Evolutionary conservation across 768 basidiomycete species (phyloP).

Genomic region (Postia placenta): DNA sequence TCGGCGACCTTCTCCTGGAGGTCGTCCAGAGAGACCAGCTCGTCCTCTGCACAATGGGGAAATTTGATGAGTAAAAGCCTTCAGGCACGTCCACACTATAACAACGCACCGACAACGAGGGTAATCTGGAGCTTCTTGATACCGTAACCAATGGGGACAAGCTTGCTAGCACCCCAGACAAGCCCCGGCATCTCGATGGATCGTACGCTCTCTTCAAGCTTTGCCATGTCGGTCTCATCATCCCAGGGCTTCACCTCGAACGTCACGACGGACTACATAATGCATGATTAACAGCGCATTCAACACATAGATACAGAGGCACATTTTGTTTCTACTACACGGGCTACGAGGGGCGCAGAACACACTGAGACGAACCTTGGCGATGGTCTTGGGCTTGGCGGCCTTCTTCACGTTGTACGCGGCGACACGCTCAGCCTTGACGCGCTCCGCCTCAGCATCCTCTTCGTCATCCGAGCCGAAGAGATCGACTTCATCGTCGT

Average conservation of each 20-base stretch:
- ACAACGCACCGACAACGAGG: conserved; percentile 39
- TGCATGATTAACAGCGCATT: conserved; percentile 3
- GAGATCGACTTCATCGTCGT: conserved; percentile 54
- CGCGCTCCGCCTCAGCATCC: conserved; percentile 44
- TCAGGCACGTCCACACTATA: conserved; percentile 26
- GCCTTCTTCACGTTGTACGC: conserved; percentile 94
- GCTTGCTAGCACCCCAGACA: conserved; percentile 91
- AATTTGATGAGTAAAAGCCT: conserved; percentile 32
- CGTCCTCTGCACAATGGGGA: conserved; percentile 75
- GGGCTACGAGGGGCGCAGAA: conserved; percentile 9
- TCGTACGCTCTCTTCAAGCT: conserved; percentile 77
- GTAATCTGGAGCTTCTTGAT: conserved; percentile 88
- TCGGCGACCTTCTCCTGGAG: conserved; percentile 87
- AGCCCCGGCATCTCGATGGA: conserved; percentile 86
- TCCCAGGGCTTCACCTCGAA: conserved; percentile 99
- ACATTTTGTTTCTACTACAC: conserved; percentile 5
- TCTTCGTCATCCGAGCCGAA: conserved; percentile 64
- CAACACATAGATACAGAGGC: conserved; percentile 9
- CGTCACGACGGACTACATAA: conserved; percentile 84
- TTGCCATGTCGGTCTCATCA: conserved; percentile 96
- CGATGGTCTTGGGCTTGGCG: conserved; percentile 76
- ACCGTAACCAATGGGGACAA: conserved; percentile 89
- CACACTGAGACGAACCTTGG: conserved; percentile 67
- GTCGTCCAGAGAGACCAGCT: conserved; percentile 87
- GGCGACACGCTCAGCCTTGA: conserved; percentile 86